Evolutionary conservation across 148 eudicot genomes (phyloP), one percentile per base, ranked within the genome.

Genomic region (Talinum fruticosum): DNA sequence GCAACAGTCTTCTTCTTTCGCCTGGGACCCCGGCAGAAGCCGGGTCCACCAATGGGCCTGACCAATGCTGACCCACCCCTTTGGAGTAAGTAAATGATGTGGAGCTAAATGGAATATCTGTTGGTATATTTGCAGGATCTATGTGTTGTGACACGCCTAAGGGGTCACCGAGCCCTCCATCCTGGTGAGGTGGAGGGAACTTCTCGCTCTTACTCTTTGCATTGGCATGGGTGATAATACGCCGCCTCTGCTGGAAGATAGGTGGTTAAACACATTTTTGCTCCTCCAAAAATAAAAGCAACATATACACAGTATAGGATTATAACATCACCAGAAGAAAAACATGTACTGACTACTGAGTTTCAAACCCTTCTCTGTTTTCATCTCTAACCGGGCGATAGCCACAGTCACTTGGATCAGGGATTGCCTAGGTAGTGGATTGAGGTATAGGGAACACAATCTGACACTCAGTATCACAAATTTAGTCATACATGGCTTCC

Each of bases 191-290:
- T 36, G 99, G 99, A 44, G 99, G 99, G 54, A 95, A 95, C 81
- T 95, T 95, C 83, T 95, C 99, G 15, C 99, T 95, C 84, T 93
- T 95, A 91, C 99, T 95, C 86, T 91, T 95, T 73, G 99, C 97
- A 81, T 95, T 95, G 70, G 96, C 97, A 77, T 92, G 97, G 62
- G 86, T 88, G 62, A 95, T 88, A 28, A 92, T 81, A 64, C 99
- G 96, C 75, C 99, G 92, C 74, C 97, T 84, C 99, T 92, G 96
- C 83, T 79, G 36, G 47, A 66, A 51, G 66, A 69, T 45, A 47
- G 32, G 26, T 66, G 59, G 14, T 49, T 23, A 51, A 15, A 2
- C 23, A 51, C 15, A 51, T 51, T 18, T 5, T 51, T 16, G n/a
- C 57, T 2, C 57, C 4, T 51, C 23, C 5, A 0, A 15, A 51